Evolutionary conservation across 192 early-diverging fungal genomes (phyloP).

Genomic region (Funneliformis mosseae): DNA sequence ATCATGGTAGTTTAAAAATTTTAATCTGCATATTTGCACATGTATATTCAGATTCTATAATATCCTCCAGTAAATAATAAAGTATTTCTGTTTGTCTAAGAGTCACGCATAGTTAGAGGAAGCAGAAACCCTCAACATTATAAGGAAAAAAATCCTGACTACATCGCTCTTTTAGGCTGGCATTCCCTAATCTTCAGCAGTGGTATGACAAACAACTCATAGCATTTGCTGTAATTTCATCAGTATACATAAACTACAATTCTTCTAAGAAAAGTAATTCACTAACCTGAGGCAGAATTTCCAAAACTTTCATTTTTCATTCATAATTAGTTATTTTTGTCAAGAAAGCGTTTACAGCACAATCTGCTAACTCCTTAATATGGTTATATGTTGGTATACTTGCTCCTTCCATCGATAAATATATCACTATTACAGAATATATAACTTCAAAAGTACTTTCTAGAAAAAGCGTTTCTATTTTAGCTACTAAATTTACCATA

Average conservation of each 20-base stretch:
- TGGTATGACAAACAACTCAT: not conserved
- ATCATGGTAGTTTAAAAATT: constrained; percentile 15
- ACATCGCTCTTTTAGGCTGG: too few relatives aligned
- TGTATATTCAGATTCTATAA: constrained; percentile 28
- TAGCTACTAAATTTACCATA: constrained; percentile 16
- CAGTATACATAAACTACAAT: not conserved
- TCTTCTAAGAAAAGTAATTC: not conserved
- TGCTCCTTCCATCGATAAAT: constrained; percentile 6
- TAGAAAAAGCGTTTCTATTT: constrained; percentile 31
- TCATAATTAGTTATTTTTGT: constrained; percentile 24
- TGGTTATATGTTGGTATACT: not conserved
- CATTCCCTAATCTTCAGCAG: too few relatives aligned
- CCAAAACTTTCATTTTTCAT: constrained; percentile 22
- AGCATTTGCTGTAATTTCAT: constrained; percentile 12
- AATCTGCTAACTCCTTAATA: constrained; percentile 19
- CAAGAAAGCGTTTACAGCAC: constrained; percentile 15
- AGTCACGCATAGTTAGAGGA: not conserved
- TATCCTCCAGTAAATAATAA: not conserved
- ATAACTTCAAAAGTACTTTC: constrained; percentile 20
- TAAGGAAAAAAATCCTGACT: not conserved
- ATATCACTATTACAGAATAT: constrained; percentile 15
- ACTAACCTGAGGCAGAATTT: constrained; percentile 17
- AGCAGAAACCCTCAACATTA: constrained; percentile 33
- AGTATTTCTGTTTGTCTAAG: constrained; percentile 15
- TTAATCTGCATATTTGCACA: not conserved